Evolutionary conservation across 1,139 yeast genomes (phyloP).

Genomic region (Sugiyamaella neomexicana): DNA sequence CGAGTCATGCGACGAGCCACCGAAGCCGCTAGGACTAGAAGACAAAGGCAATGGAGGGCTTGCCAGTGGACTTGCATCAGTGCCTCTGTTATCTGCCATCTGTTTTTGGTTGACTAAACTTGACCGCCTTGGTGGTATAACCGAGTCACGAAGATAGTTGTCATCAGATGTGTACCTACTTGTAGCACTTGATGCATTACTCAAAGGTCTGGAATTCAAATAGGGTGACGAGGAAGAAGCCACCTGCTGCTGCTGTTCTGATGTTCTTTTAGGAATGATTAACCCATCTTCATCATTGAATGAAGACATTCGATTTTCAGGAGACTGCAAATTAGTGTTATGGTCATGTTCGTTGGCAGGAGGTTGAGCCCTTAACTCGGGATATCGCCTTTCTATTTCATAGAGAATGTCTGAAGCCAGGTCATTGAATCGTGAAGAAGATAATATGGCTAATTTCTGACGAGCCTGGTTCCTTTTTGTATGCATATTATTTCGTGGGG

Average conservation of each 20-base stretch:
- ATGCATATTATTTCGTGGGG: conserved; percentile 54
- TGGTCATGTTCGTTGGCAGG: neutral
- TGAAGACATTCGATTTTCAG: neutral
- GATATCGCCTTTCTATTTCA: conserved; percentile 75
- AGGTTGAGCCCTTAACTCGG: conserved; percentile 18
- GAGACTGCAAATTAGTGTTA: neutral
- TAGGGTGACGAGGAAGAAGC: neutral
- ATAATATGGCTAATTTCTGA: conserved; percentile 82
- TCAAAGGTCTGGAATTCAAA: conserved; percentile 1
- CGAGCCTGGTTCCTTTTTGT: conserved; percentile 96
- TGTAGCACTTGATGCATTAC: conserved; percentile 16
- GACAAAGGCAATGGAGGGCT: conserved; percentile 5
- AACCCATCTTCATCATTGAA: neutral
- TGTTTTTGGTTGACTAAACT: conserved; percentile 6
- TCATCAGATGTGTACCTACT: conserved; percentile 20
- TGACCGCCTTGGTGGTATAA: conserved; percentile 19
- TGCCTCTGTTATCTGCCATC: neutral
- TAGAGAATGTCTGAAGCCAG: conserved; percentile 84
- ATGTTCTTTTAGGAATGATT: neutral
- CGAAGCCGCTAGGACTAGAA: neutral
- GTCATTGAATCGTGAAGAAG: conserved; percentile 81
- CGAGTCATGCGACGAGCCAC: neutral
- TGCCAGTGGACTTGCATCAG: neutral
- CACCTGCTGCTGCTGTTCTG: neutral
- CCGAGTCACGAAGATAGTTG: conserved; percentile 19